Conservation (phyloP, 108 stramenopile genomes). For the Cyclotella cryptica region DNA sequence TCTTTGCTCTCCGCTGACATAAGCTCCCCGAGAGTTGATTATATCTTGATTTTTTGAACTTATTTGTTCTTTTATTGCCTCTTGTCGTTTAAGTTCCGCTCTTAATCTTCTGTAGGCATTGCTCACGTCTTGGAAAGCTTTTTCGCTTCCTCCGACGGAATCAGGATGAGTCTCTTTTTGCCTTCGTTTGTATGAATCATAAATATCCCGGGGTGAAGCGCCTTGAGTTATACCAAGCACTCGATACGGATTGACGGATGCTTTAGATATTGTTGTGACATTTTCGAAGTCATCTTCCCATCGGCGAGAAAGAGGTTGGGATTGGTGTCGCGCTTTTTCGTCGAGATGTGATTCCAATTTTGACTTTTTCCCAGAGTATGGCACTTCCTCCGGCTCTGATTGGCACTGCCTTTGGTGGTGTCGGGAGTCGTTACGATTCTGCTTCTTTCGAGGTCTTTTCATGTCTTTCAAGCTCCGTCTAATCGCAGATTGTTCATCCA, state of each 20-base stretch:
- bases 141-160: constrained; percentile 33
- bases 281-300: constrained; percentile 35
- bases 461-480: constrained; percentile 26
- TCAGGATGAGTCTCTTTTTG: constrained; percentile 30
- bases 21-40: background rate
- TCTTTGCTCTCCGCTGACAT: background rate
- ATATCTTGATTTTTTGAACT: background rate
- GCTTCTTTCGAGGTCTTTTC: constrained; percentile 6
- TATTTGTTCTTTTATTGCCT: constrained; percentile 26
- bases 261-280: constrained; percentile 54
- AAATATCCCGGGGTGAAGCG: constrained; percentile 31
- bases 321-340: constrained; percentile 1
- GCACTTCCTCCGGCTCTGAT: constrained; percentile 5
- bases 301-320: constrained; percentile 1
- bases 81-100: constrained; percentile 38
- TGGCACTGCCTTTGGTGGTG: background rate
- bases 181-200: constrained; percentile 29
- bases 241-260: constrained; percentile 43
- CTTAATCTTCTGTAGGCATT: constrained; percentile 48
- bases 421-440: background rate
- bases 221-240: constrained; percentile 30
- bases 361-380: constrained; percentile 15
- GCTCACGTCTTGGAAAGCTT: constrained; percentile 43
- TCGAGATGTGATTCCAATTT: constrained; percentile 30
- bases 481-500: constrained; percentile 38